Evolutionary conservation across 345 rosid genomes (phyloP), one percentile per base, ranked within the genome.

Genomic region (Gossypium arboreum): DNA sequence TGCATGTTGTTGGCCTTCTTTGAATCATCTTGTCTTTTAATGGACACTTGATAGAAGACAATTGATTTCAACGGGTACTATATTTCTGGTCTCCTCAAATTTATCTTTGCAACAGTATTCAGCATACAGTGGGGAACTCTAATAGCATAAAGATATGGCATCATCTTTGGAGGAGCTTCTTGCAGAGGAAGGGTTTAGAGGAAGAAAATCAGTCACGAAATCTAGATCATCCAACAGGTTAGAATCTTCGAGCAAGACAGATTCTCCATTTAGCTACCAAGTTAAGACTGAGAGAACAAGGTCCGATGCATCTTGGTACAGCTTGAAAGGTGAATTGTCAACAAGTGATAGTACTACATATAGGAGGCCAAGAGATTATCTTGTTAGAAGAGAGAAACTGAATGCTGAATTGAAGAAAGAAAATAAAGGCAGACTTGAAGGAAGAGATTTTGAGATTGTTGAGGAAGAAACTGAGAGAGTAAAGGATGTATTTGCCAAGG

Each of bases 91-190:
- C 18, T 70, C 45, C 29, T 29, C 17, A 39, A 4, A 41, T 20
- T 9, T 73, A 60, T 52, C 22, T 43, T 41, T 52, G 66, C 44
- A 20, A 17, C 45, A 52, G 64, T 22, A 29, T 39, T 39, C 43
- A 41, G 56, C 9, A 9, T 44, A 29, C 11, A 29, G 12, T 15
- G 22, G 51, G 12, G 61, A 16, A 22, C 4, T 22, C 48, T 20
- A 10, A 16, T n/a, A 41, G 7, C 22, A 24, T 56, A 18, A 75
- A 15, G 57, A 64, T 39, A 90, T 85, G 92, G 86, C 86, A 45
- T 81, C 92, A 24, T 87, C 93, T 20, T 81, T 85, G 82, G 91
- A 82, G 83, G 85, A 88, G 52, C 89, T 90, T 79, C 92, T 90
- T 44, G 83, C 82, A 60, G 82, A 84, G 79, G 94, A 90, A 73